Base-by-base conservation (phyloP, 2,329 filamentous ascomycete genomes). In the Neopestalotiopsis sp. region DNA sequence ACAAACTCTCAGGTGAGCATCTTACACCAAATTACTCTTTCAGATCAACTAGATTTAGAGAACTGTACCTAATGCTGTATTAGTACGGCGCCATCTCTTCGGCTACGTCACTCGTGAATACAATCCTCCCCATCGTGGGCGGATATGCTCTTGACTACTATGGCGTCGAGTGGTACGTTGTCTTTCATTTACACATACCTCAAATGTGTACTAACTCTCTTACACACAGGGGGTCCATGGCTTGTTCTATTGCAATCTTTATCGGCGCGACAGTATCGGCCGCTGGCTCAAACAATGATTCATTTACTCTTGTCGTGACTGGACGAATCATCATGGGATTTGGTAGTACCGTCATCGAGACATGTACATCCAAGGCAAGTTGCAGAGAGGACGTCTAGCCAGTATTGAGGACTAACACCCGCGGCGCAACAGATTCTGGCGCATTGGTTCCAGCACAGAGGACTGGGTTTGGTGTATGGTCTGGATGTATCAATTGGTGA, bases 241-340 rank as follows among this genome's bases (percentile, higher is more conserved):
- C 67, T 40, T 76, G 73, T 40, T 74, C 74, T 0, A 68, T 72
- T 28, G 68, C 69, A 28, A 72, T 76, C 5, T 72, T 75, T 20
- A 45, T 76, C 42, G 75, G 75, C 3, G 73, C 75, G 4, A 61
- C 75, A 0, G 62, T 76, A 30, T 75, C 73, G 10, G 75, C 74
- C 2, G 58, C 72, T 2, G 75, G 74, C 10, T 71, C 69, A 13
- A 73, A 76, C 69, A 56, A 71, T 9, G 70, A 72, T 60, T 67
- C 73, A 0, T 76, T 75, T 32, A 66, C 64, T 6, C 69, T 76
- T 10, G 71, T 75, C 2, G 57, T 75, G 17, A 68, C 64, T 2
- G 74, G 74, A 20, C 70, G 73, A 59, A 67, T 76, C 49, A 71
- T 76, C 5, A 75, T 76, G 74, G 74, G 74, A 1, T 76, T 76